phyloP scores from a whole-genome alignment of 1,284 basidiomycete species.

The Clitocybe nebularis region DNA sequence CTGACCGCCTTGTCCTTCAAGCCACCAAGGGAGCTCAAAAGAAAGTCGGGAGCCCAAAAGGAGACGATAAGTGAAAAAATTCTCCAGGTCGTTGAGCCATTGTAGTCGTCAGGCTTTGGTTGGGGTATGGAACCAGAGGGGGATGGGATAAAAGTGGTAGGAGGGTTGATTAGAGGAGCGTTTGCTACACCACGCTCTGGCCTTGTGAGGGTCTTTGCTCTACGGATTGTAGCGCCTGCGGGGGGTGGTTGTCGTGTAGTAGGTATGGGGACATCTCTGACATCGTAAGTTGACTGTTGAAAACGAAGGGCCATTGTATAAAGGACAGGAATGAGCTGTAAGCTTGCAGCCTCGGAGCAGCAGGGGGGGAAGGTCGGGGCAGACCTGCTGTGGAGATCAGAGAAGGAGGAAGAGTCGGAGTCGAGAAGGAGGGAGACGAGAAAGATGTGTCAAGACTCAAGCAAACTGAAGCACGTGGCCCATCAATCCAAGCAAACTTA shows the following conservation, averaged over 20 bases:
- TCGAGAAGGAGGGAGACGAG: conserved; percentile 16
- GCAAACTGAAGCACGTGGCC: neutral
- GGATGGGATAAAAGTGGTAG: conserved; percentile 37
- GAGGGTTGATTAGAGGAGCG: conserved; percentile 84
- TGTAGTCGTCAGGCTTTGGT: conserved; percentile 30
- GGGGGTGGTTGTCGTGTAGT: conserved; percentile 55
- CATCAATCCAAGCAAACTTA: neutral
- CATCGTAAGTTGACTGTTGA: conserved; percentile 49
- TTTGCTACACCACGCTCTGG: conserved; percentile 94
- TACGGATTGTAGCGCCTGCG: conserved; percentile 60
- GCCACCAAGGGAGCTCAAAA: conserved; percentile 75
- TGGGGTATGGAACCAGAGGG: conserved; percentile 36
- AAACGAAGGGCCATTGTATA: conserved; percentile 55
- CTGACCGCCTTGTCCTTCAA: conserved; percentile 74
- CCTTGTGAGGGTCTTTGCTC: conserved; percentile 93
- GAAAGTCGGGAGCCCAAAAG: conserved; percentile 85
- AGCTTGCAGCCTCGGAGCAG: conserved; percentile 20
- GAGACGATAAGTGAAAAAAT: conserved; percentile 79
- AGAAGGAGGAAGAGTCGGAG: conserved; percentile 7
- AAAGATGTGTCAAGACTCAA: conserved; percentile 7
- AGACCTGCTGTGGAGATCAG: conserved; percentile 24
- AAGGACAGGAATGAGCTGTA: conserved; percentile 24
- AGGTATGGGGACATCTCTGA: conserved; percentile 65
- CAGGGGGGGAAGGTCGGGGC: conserved; percentile 21
- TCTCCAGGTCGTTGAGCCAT: conserved; percentile 74